These are phyloP conservation scores for Fraxinus albicans DNA, from an alignment of 305 asterid genomes.

Conservation along the genomic window DNA sequence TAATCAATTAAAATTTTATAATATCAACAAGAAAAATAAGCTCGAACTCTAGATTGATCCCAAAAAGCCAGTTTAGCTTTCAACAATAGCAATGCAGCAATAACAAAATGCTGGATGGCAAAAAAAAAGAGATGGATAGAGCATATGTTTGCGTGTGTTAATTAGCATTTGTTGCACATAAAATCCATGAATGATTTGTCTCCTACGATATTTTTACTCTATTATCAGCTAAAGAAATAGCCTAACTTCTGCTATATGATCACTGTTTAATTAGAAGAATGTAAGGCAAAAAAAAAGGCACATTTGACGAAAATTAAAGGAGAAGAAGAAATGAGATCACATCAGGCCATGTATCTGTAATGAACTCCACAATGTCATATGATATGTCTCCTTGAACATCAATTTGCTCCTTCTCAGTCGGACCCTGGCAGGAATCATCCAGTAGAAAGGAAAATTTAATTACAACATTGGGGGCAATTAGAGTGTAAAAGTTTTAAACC, in stretches of 20 bases:
- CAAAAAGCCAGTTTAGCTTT: not conserved
- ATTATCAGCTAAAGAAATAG: not conserved
- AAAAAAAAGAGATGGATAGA: not conserved
- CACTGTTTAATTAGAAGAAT: slow-evolving; percentile 11
- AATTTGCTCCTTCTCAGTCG: slow-evolving; percentile 97
- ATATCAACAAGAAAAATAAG: not conserved
- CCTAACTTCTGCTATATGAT: slow-evolving; percentile 1
- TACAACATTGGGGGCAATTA: slow-evolving; percentile 1
- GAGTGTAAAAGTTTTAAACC: slow-evolving; percentile 6
- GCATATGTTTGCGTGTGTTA: not conserved
- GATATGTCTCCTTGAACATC: slow-evolving; percentile 99
- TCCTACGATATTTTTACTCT: not conserved
- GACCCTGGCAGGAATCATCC: slow-evolving; percentile 57
- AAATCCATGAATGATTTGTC: not conserved
- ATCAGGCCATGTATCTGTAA: slow-evolving; percentile 94
- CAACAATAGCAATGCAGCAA: not conserved
- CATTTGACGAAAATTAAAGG: slow-evolving; percentile 13
- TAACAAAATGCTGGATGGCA: not conserved
- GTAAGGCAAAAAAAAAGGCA: not conserved
- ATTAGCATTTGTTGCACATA: not conserved
- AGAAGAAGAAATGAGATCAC: slow-evolving; percentile 46
- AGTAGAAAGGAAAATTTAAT: slow-evolving; percentile 13
- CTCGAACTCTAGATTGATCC: not conserved
- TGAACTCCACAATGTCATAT: slow-evolving; percentile 91
- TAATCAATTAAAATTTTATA: not conserved